Evolutionary conservation across 2,329 filamentous ascomycete species (phyloP).

Genomic region (Allantophomopsis cytisporea): DNA sequence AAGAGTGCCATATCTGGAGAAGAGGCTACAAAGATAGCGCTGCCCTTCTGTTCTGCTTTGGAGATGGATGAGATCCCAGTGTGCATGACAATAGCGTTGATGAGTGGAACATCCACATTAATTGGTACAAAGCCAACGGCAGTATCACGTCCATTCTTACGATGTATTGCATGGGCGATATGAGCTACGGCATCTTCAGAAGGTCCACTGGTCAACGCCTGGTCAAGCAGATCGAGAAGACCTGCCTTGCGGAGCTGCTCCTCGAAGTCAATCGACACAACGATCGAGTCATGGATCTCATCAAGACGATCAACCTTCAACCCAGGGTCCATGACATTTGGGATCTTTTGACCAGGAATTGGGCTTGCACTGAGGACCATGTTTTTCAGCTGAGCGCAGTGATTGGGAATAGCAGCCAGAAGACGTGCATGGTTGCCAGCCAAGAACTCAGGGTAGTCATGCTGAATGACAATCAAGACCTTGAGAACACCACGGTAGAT

Average conservation of each 20-base stretch:
- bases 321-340: slow-evolving; percentile 58
- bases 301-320: slow-evolving; percentile 67
- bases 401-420: slow-evolving; percentile 66
- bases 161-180: slow-evolving; percentile 60
- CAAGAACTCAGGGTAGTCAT: slow-evolving; percentile 90
- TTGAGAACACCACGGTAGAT: slow-evolving; percentile 77
- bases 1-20: slow-evolving; percentile 60
- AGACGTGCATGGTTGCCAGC: slow-evolving; percentile 76
- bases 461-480: slow-evolving; percentile 72
- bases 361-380: slow-evolving; percentile 74
- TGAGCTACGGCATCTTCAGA: slow-evolving; percentile 64
- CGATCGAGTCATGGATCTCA: slow-evolving; percentile 56
- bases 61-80: slow-evolving; percentile 62
- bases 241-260: slow-evolving; percentile 35
- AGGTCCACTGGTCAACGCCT: slow-evolving; percentile 44
- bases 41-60: slow-evolving; percentile 40
- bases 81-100: slow-evolving; percentile 76
- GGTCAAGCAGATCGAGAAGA: slow-evolving; percentile 45
- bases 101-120: slow-evolving; percentile 53
- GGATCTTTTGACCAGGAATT: slow-evolving; percentile 51
- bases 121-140: slow-evolving; percentile 55
- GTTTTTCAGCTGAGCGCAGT: slow-evolving; percentile 81
- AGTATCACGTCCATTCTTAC: slow-evolving; percentile 40
- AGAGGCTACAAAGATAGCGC: slow-evolving; percentile 47
- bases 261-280: slow-evolving; percentile 46